Evolutionary conservation across 768 basidiomycete species (phyloP).

Genomic region (Boletus pseudopeckii): DNA sequence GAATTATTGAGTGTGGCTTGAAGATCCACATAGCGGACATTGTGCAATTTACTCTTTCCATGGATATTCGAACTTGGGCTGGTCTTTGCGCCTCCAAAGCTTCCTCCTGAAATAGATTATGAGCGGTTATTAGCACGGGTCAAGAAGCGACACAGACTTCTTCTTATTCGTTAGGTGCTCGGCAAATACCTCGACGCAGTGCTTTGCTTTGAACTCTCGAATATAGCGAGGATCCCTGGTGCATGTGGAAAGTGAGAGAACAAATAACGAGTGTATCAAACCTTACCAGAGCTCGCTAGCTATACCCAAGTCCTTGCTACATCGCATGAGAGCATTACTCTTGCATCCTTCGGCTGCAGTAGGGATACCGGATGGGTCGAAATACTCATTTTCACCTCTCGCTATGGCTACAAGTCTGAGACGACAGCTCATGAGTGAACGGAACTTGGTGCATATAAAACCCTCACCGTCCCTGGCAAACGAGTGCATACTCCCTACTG

Average conservation of each 20-base stretch:
- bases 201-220: conserved; percentile 81
- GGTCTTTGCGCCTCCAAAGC: conserved; percentile 86
- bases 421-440: not conserved
- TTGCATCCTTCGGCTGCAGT: conserved; percentile 96
- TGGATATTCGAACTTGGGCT: conserved; percentile 83
- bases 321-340: conserved; percentile 95
- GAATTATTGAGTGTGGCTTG: not conserved
- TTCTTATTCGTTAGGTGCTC: conserved; percentile 84
- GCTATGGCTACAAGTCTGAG: conserved; percentile 83
- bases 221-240: conserved; percentile 94
- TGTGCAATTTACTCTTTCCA: conserved; percentile 60
- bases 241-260: not conserved
- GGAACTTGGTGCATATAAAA: not conserved
- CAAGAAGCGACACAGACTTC: conserved; percentile 57
- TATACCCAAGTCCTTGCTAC: conserved; percentile 94
- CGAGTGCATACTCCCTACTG: conserved; percentile 90
- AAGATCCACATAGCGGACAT: conserved; percentile 13
- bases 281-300: conserved; percentile 92
- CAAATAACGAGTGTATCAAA: not conserved
- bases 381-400: conserved; percentile 95
- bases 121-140: not conserved
- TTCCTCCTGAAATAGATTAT: conserved; percentile 61
- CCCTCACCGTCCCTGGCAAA: conserved; percentile 83
- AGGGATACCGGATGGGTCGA: conserved; percentile 84
- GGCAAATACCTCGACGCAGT: conserved; percentile 82